Conservation (phyloP, 345 rosid genomes). For the Syzygium jambos region DNA sequence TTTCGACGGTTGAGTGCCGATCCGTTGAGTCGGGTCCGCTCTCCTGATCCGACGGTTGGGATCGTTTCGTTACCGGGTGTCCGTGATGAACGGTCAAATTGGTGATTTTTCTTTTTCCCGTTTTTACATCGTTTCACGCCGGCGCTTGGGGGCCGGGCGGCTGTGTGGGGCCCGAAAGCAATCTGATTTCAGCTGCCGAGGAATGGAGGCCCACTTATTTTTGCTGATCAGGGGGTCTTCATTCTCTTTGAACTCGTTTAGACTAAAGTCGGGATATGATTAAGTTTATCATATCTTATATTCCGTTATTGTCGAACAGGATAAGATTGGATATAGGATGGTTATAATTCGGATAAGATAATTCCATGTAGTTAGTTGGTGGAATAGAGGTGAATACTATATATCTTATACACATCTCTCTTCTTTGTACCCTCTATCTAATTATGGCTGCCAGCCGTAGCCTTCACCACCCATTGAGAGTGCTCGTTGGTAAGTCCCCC, state of each 20-base stretch:
- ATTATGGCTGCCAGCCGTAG: background rate
- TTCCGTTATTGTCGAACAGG: background rate
- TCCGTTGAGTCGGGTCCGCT: background rate
- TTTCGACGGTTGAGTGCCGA: background rate
- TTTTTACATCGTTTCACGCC: background rate
- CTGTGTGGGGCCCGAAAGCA: background rate
- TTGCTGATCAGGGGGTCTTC: background rate
- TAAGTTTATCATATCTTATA: background rate
- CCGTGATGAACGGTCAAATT: background rate
- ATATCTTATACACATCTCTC: background rate
- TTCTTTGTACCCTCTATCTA: no score
- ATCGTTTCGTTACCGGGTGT: background rate
- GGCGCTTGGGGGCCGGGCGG: background rate
- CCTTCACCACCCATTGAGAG: background rate
- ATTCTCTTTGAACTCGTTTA: background rate
- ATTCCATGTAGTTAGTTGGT: accelerated
- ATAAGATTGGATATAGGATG: background rate
- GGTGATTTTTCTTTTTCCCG: background rate
- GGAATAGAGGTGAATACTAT: background rate
- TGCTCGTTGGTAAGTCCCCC: background rate
- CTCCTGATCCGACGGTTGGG: background rate
- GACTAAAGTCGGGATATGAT: background rate
- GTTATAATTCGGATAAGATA: background rate
- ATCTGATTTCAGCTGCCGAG: background rate
- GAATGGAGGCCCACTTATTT: background rate